Conservation (phyloP, 257 asterid species). For the Anisodus tanguticus region DNA sequence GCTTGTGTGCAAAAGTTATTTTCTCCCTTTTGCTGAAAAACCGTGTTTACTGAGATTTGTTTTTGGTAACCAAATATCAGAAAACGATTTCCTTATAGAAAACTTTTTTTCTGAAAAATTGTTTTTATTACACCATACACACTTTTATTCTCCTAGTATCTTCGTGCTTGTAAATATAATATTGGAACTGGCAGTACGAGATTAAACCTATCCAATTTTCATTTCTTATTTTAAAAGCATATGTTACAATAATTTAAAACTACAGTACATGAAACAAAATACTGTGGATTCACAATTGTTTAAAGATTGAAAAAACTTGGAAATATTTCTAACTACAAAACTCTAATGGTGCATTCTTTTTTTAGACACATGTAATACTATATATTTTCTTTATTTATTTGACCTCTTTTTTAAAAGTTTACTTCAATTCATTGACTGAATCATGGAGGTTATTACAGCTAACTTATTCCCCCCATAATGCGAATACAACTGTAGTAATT, state of each 20-base stretch:
- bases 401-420: neutral
- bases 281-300: no score
- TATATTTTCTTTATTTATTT: neutral
- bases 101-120: no score
- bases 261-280: no score
- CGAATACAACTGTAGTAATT: constrained; percentile 13
- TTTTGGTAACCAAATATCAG: no score
- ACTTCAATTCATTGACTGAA: neutral
- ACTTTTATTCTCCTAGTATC: neutral
- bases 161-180: neutral
- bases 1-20: neutral
- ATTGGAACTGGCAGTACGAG: neutral
- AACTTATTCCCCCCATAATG: neutral
- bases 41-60: neutral
- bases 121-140: neutral
- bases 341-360: neutral
- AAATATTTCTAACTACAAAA: neutral
- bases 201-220: neutral
- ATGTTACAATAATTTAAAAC: no score
- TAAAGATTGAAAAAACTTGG: no score
- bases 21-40: neutral
- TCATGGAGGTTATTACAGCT: constrained; percentile 7
- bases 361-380: neutral
- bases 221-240: neutral
- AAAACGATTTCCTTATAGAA: no score